A percentile compares a stretch with the other conserved stretches of the same genome.
phyloP scores from a whole-genome alignment of 176 grass and related monocot genomes.

The Musa troglodytarum region DNA sequence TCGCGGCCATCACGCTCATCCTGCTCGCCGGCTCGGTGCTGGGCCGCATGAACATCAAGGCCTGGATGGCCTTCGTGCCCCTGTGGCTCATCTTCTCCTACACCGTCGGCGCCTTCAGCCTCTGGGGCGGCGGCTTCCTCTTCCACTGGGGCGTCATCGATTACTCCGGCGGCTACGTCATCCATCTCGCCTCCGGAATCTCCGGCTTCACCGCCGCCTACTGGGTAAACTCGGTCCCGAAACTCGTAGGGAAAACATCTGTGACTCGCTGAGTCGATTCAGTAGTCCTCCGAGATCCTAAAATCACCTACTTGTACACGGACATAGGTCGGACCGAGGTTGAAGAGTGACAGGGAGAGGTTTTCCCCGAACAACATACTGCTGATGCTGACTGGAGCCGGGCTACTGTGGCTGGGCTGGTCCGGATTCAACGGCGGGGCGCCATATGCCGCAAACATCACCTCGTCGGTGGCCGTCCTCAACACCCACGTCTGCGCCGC shows the following conservation, averaged over 20 bases:
- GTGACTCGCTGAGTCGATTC: no score
- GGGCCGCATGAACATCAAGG: conserved; percentile 82
- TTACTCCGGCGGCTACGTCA: conserved; percentile 90
- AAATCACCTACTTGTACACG: not conserved
- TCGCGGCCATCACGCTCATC: conserved; percentile 77
- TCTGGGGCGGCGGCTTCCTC: conserved; percentile 90
- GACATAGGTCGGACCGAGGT: conserved; percentile 8
- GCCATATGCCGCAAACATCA: not conserved
- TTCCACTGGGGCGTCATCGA: conserved; percentile 95
- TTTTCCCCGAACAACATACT: conserved; percentile 23
- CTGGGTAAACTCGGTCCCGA: conserved; percentile 35
- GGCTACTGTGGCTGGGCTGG: conserved; percentile 16
- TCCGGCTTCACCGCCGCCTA: conserved; percentile 82
- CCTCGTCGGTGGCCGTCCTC: conserved; percentile 8
- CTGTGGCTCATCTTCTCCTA: conserved; percentile 80
- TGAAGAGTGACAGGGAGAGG: conserved; percentile 18
- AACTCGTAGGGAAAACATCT: not conserved
- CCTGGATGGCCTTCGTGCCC: conserved; percentile 85
- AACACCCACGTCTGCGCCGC: conserved; percentile 22
- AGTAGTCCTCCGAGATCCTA: no score
- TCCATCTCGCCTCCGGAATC: conserved; percentile 81
- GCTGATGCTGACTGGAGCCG: conserved; percentile 5
- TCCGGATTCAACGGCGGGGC: conserved; percentile 20
- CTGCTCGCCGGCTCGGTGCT: conserved; percentile 68
- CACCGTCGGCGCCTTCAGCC: conserved; percentile 76